phyloP scores from a whole-genome alignment of 148 eudicot species.

The Fallopia convolvulus region DNA sequence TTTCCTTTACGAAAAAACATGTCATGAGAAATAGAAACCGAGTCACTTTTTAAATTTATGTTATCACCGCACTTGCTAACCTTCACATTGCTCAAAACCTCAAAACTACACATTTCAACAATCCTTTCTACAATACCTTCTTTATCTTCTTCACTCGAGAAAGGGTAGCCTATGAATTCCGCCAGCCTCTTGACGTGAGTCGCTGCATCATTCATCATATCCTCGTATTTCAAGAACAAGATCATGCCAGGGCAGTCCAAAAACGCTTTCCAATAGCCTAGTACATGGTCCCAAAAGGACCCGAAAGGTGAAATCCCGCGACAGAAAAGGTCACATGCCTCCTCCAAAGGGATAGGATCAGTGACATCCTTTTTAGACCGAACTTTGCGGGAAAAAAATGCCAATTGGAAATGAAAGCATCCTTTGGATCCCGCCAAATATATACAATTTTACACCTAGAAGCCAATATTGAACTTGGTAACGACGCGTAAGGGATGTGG shows the following conservation, averaged over 20 bases:
- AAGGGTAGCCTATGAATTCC: slow-evolving; percentile 20
- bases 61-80: slow-evolving; percentile 15
- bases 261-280: slow-evolving; percentile 16
- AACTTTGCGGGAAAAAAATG: neutral
- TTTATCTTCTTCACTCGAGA: slow-evolving; percentile 16
- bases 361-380: neutral
- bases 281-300: slow-evolving; percentile 5
- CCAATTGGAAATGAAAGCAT: slow-evolving; percentile 13
- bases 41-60: neutral
- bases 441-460: slow-evolving; percentile 11
- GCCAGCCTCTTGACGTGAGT: slow-evolving; percentile 20
- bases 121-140: slow-evolving; percentile 19
- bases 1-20: neutral
- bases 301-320: slow-evolving; percentile 1
- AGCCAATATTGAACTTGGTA: slow-evolving; percentile 5
- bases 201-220: slow-evolving; percentile 20
- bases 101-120: slow-evolving; percentile 20
- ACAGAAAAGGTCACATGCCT: neutral
- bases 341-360: neutral
- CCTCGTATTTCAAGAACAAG: slow-evolving; percentile 24
- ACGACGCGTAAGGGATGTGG: slow-evolving; percentile 11
- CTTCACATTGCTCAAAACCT: slow-evolving; percentile 21
- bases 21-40: neutral
- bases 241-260: slow-evolving; percentile 16
- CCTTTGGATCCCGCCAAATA: slow-evolving; percentile 42